Percentiles rank a stretch among this genome's conserved stretches.
Conservation (phyloP, 1,139 yeast genomes). For the Saccharomyces uvarum region DNA sequence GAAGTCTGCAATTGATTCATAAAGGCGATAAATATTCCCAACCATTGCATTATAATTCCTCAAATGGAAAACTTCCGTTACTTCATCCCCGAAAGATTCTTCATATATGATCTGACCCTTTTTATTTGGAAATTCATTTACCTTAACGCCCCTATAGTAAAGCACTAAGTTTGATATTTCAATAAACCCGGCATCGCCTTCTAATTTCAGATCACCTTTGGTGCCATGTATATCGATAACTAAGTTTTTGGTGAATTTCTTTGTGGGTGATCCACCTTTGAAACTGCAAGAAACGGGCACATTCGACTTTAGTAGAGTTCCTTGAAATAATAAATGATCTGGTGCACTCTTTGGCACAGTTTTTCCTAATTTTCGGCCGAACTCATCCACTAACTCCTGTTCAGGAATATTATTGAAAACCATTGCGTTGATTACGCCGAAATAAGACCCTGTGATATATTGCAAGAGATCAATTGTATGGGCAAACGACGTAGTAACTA, state of each 20-base stretch:
- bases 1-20: conserved; percentile 18
- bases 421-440: conserved; percentile 16
- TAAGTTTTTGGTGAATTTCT: conserved; percentile 21
- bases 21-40: conserved; percentile 19
- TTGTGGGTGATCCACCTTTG: conserved; percentile 23
- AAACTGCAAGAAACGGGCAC: conserved; percentile 22
- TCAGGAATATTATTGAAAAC: conserved; percentile 19
- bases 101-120: neutral
- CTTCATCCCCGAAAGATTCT: conserved; percentile 10
- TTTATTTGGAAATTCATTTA: conserved; percentile 2
- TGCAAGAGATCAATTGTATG: conserved; percentile 22
- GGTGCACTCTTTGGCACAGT: conserved; percentile 16
- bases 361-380: conserved; percentile 12
- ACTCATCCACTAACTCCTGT: conserved; percentile 17
- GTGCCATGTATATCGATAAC: conserved; percentile 25
- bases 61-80: conserved; percentile 21
- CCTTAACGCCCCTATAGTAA: conserved; percentile 19
- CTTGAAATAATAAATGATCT: conserved; percentile 22
- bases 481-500: conserved; percentile 18
- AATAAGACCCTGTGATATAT: conserved; percentile 22
- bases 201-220: conserved; percentile 24
- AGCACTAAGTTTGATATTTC: conserved; percentile 22
- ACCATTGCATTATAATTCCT: conserved; percentile 21
- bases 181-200: conserved; percentile 24
- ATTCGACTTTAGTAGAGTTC: conserved; percentile 14